A percentile compares a stretch with the other conserved stretches of the same genome.
These are phyloP conservation scores for Adansonia madagascariensis DNA, from an alignment of 441 rosid genomes.

Conservation along the genomic window DNA sequence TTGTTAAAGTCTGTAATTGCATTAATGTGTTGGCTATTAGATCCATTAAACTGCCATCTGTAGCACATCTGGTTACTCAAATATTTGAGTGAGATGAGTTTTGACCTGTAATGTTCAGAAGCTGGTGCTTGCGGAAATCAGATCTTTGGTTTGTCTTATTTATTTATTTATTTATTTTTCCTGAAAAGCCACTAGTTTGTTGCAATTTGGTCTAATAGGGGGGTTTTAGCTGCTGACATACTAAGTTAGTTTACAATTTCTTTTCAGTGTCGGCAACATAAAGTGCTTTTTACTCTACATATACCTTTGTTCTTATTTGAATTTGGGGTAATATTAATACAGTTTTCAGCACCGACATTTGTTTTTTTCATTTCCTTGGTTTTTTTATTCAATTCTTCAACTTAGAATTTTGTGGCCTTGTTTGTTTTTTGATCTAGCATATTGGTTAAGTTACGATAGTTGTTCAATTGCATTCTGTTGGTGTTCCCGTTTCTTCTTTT, in stretches of 20 bases:
- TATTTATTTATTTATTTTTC: neutral
- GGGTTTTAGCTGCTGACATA: neutral
- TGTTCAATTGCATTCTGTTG: neutral
- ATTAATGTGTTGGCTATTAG: neutral
- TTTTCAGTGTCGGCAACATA: neutral
- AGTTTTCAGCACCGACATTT: neutral
- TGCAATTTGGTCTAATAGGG: neutral
- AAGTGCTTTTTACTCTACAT: neutral
- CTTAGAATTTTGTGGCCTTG: neutral
- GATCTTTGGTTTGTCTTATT: neutral
- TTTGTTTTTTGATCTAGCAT: neutral
- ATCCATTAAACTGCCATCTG: neutral
- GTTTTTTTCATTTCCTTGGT: neutral
- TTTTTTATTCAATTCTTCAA: neutral
- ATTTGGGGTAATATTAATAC: neutral
- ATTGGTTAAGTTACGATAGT: neutral
- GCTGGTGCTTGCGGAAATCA: constrained; percentile 3
- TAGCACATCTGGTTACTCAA: neutral
- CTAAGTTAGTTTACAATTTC: neutral
- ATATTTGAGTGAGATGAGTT: constrained; percentile 1
- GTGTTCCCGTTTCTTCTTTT: neutral
- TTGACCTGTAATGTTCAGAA: neutral
- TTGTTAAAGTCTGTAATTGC: neutral
- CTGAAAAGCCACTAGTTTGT: neutral
- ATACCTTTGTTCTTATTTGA: neutral